phyloP scores from a whole-genome alignment of 2,329 filamentous ascomycete genomes.

The Phyllosticta citrichinensis region DNA sequence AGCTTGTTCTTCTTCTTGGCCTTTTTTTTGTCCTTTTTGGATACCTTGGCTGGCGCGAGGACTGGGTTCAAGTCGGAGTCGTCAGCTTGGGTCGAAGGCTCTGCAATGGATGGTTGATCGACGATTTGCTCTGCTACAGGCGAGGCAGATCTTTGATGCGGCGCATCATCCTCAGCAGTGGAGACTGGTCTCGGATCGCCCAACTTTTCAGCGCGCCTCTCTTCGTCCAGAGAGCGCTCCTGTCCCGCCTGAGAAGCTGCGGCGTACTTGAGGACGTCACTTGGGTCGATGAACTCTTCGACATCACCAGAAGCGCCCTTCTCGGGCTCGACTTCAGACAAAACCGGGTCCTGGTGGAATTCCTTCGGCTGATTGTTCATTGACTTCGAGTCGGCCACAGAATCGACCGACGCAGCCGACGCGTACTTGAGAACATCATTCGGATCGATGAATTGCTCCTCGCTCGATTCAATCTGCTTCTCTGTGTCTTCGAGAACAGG shows the following conservation, averaged over 20 bases:
- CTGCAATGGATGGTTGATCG: background rate
- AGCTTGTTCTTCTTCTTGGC: slow-evolving; percentile 13
- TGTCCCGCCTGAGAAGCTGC: background rate
- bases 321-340: background rate
- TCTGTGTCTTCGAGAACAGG: background rate
- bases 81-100: slow-evolving; percentile 7
- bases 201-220: background rate
- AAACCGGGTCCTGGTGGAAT: background rate
- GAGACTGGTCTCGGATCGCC: background rate
- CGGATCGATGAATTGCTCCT: background rate
- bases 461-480: background rate
- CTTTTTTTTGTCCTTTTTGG: slow-evolving; percentile 21
- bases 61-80: slow-evolving; percentile 12
- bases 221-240: background rate
- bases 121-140: background rate
- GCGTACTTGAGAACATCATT: background rate
- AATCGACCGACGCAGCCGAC: background rate
- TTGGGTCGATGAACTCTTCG: background rate
- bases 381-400: background rate
- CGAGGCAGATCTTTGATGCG: background rate
- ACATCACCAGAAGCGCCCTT: background rate
- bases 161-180: background rate
- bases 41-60: background rate
- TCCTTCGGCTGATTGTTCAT: background rate
- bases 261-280: background rate